These are phyloP conservation scores for Metschnikowia henanensis DNA, from an alignment of 805 yeast species.

Conservation along the genomic window DNA sequence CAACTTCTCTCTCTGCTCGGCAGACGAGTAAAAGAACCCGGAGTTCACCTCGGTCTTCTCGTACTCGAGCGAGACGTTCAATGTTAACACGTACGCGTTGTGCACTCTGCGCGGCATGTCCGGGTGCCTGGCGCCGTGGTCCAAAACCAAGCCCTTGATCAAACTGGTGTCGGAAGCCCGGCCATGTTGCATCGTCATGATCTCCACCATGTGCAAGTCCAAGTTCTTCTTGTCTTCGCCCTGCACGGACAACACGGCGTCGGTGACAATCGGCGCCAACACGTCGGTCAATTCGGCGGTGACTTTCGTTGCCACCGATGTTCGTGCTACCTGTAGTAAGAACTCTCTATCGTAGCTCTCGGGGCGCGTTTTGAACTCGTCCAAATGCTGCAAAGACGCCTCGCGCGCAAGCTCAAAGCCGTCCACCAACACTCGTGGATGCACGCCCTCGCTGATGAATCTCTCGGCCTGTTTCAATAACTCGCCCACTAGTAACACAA, in stretches of 20 bases:
- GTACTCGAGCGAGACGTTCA: slow-evolving; percentile 93
- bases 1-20: slow-evolving; percentile 94
- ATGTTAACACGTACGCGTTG: slow-evolving; percentile 81
- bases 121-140: slow-evolving; percentile 99
- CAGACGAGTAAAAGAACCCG: slow-evolving; percentile 89
- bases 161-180: slow-evolving; percentile 81
- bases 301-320: slow-evolving; percentile 87
- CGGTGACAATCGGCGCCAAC: slow-evolving; percentile 92
- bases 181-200: slow-evolving; percentile 97
- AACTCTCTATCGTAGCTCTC: slow-evolving; percentile 78
- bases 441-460: slow-evolving; percentile 89
- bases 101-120: slow-evolving; percentile 92
- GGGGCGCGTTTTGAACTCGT: slow-evolving; percentile 55
- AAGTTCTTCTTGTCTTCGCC: slow-evolving; percentile 48
- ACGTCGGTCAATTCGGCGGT: slow-evolving; percentile 72
- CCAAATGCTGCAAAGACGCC: slow-evolving; percentile 68
- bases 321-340: slow-evolving; percentile 86
- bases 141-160: slow-evolving; percentile 87
- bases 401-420: slow-evolving; percentile 92
- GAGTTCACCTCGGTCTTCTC: slow-evolving; percentile 98
- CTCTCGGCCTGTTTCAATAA: slow-evolving; percentile 92
- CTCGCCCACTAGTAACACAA: slow-evolving; percentile 92
- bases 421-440: slow-evolving; percentile 91
- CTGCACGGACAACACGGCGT: slow-evolving; percentile 84
- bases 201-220: slow-evolving; percentile 96